These are phyloP conservation scores for Tinospora cordifolia DNA, from an alignment of 164 flowering plant species.

Conservation along the genomic window DNA sequence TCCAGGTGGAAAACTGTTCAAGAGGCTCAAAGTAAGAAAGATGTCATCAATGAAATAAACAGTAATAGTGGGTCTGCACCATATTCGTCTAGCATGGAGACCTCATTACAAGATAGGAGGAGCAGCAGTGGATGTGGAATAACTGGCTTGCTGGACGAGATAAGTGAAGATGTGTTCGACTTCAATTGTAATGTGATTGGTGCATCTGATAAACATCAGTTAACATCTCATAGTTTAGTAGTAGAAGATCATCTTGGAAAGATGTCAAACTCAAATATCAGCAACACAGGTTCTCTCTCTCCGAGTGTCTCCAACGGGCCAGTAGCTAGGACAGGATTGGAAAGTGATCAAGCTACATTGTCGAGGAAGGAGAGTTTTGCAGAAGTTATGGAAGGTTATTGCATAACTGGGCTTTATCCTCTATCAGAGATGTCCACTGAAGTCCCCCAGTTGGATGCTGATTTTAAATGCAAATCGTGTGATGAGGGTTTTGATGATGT, in stretches of 20 bases:
- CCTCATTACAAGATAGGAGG: slow-evolving; percentile 16
- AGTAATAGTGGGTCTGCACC: slow-evolving; percentile 17
- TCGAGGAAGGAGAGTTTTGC: slow-evolving; percentile 31
- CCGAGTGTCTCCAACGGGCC: slow-evolving; percentile 21
- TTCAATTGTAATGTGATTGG: slow-evolving; percentile 22
- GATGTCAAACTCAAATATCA: slow-evolving; percentile 12
- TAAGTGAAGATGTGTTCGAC: slow-evolving; percentile 79
- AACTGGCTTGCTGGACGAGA: slow-evolving; percentile 71
- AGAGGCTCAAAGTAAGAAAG: slow-evolving; percentile 30
- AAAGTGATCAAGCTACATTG: slow-evolving; percentile 29
- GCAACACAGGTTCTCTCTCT: slow-evolving; percentile 21
- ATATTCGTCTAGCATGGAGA: slow-evolving; percentile 22
- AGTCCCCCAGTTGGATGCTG: slow-evolving; percentile 18
- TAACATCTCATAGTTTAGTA: slow-evolving; percentile 18
- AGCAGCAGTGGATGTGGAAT: slow-evolving; percentile 12
- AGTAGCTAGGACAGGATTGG: slow-evolving; percentile 19
- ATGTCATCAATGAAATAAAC: slow-evolving; percentile 18
- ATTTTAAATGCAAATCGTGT: slow-evolving; percentile 18
- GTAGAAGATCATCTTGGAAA: slow-evolving; percentile 31
- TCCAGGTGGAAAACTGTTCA: slow-evolving; percentile 71
- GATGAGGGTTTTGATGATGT: slow-evolving; percentile 19
- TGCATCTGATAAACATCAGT: slow-evolving; percentile 23
- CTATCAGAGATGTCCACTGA: slow-evolving; percentile 34
- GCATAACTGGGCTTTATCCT: slow-evolving; percentile 46
- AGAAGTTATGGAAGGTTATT: slow-evolving; percentile 73